Percentiles rank a stretch among this genome's conserved stretches.
These are phyloP conservation scores for Diaporthe batatas DNA, from an alignment of 2,329 filamentous ascomycete genomes.

Conservation along the genomic window DNA sequence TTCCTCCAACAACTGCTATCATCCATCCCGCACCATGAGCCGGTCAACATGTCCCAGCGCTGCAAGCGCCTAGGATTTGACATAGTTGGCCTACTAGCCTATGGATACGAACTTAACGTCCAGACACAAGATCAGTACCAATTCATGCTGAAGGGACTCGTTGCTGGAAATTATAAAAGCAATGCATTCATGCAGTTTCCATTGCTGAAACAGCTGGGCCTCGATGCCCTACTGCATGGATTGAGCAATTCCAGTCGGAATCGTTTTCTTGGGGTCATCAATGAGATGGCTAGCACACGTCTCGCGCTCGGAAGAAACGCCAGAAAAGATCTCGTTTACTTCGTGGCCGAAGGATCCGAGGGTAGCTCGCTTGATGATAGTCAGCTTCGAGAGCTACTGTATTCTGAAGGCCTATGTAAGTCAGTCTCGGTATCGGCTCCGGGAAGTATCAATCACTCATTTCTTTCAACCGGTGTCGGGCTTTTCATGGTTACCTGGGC, in stretches of 20 bases:
- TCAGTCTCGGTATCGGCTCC: not conserved
- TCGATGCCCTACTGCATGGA: slow-evolving; percentile 34
- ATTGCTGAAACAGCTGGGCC: slow-evolving; percentile 37
- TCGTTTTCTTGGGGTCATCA: slow-evolving; percentile 35
- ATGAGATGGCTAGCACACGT: slow-evolving; percentile 39
- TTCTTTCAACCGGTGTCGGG: too few species aligned
- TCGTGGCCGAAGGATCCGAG: slow-evolving; percentile 51
- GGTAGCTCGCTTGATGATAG: slow-evolving; percentile 25
- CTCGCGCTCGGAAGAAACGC: slow-evolving; percentile 45
- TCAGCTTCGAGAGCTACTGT: slow-evolving; percentile 41
- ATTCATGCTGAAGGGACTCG: slow-evolving; percentile 32
- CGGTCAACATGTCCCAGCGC: slow-evolving; percentile 42
- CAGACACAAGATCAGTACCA: slow-evolving; percentile 41
- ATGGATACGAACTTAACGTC: slow-evolving; percentile 42
- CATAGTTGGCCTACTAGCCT: slow-evolving; percentile 42
- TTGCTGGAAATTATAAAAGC: slow-evolving; percentile 35
- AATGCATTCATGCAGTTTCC: slow-evolving; percentile 44
- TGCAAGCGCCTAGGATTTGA: slow-evolving; percentile 41
- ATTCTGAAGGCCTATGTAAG: slow-evolving; percentile 4
- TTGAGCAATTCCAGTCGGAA: slow-evolving; percentile 6
- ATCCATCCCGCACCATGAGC: not conserved
- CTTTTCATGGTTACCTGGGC: not conserved
- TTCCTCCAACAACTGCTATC: slow-evolving; percentile 27
- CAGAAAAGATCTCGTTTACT: slow-evolving; percentile 62
- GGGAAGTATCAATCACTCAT: too few species aligned